phyloP scores from a whole-genome alignment of 2,329 filamentous ascomycete species.

The Aspergillus fischeri region DNA sequence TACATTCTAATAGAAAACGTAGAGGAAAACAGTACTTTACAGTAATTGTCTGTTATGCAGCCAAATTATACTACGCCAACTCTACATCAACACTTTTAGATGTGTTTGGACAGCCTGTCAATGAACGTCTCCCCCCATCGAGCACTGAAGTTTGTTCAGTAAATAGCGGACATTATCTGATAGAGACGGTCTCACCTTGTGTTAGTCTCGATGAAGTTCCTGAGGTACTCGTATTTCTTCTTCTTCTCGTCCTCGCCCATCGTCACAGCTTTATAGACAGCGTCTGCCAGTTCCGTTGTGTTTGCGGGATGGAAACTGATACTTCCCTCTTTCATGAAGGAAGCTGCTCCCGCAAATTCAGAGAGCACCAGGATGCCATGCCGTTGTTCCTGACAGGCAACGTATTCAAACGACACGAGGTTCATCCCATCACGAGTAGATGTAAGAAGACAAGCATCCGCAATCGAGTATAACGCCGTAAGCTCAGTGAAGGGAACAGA shows the following conservation, averaged over 20 bases:
- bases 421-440: slow-evolving; percentile 97
- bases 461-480: slow-evolving; percentile 84
- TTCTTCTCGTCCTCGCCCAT: slow-evolving; percentile 79
- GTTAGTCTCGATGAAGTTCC: slow-evolving; percentile 87
- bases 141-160: slow-evolving; percentile 18
- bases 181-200: slow-evolving; percentile 55
- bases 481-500: slow-evolving; percentile 90
- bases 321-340: slow-evolving; percentile 75
- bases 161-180: not conserved
- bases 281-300: slow-evolving; percentile 82
- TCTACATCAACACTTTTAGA: not conserved
- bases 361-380: slow-evolving; percentile 91
- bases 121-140: slow-evolving; percentile 33
- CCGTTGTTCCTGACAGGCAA: slow-evolving; percentile 78
- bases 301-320: slow-evolving; percentile 95
- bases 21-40: not conserved
- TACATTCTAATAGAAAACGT: not conserved
- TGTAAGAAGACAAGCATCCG: slow-evolving; percentile 82
- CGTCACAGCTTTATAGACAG: slow-evolving; percentile 80
- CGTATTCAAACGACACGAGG: slow-evolving; percentile 93
- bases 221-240: slow-evolving; percentile 76
- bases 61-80: not conserved
- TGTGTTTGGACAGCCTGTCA: slow-evolving; percentile 16
- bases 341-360: slow-evolving; percentile 91
- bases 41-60: not conserved